phyloP scores from a whole-genome alignment of 148 eudicot genomes.

The Amaranthus hypochondriacus region DNA sequence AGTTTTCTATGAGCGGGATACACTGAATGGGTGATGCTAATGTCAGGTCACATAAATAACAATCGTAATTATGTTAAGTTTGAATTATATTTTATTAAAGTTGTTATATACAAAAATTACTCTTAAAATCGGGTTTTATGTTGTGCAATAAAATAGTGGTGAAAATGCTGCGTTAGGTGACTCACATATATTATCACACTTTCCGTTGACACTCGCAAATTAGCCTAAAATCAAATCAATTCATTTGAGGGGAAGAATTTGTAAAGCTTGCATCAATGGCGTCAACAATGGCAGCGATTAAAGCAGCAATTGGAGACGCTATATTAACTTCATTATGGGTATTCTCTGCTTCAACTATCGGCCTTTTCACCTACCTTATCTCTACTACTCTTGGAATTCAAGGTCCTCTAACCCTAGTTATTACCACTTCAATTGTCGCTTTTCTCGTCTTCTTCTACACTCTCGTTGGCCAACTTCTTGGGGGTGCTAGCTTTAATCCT shows the following conservation, averaged over 20 bases:
- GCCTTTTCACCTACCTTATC: conserved; percentile 30
- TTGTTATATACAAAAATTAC: too few species aligned
- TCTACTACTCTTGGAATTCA: conserved; percentile 34
- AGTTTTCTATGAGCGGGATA: too few species aligned
- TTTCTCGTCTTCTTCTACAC: conserved; percentile 21
- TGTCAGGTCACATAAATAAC: too few species aligned
- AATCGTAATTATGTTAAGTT: too few species aligned
- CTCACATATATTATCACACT: not conserved
- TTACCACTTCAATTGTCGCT: conserved; percentile 35
- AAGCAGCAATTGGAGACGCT: conserved; percentile 47
- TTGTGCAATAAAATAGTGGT: too few species aligned
- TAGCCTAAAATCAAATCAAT: not conserved
- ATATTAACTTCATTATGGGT: conserved; percentile 64
- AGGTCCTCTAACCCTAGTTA: conserved; percentile 29
- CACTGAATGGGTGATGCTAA: too few species aligned
- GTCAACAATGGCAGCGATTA: conserved; percentile 28
- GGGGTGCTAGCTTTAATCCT: conserved; percentile 45
- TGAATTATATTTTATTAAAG: too few species aligned
- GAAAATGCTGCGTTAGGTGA: not conserved
- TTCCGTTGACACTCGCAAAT: not conserved
- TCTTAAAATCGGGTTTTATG: too few species aligned
- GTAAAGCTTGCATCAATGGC: conserved; percentile 11
- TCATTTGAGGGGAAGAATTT: not conserved
- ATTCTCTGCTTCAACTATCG: conserved; percentile 54
- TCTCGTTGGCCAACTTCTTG: conserved; percentile 36